A percentile compares a stretch with the other conserved stretches of the same genome.
Evolutionary conservation across 2,329 filamentous ascomycete species (phyloP).

Genomic region (Neonectria faginata): DNA sequence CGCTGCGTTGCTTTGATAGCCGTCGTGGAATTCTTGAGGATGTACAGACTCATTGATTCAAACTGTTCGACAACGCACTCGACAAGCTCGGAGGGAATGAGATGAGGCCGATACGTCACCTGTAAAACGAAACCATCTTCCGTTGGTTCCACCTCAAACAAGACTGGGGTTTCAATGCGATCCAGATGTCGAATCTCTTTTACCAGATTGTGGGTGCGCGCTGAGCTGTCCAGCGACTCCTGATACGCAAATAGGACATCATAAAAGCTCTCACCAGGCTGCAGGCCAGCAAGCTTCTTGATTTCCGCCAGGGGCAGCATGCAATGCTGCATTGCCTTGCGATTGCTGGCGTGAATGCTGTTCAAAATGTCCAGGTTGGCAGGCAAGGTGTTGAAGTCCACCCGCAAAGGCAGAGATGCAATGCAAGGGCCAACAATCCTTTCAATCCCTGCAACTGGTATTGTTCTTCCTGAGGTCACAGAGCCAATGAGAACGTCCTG

Average conservation of each 20-base stretch:
- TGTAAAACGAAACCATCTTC: constrained; percentile 56
- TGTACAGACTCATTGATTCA: constrained; percentile 57
- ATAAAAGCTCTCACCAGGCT: constrained; percentile 71
- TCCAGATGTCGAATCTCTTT: constrained; percentile 72
- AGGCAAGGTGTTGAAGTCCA: constrained; percentile 64
- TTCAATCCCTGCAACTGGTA: constrained; percentile 78
- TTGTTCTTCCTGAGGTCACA: constrained; percentile 83
- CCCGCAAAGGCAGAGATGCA: constrained; percentile 77
- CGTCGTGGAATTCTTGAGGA: constrained; percentile 44
- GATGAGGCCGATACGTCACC: constrained; percentile 60
- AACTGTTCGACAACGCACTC: constrained; percentile 71
- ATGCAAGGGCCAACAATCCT: constrained; percentile 84
- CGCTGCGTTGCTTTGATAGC: constrained; percentile 28
- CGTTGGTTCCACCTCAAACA: constrained; percentile 80
- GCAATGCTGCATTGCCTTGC: constrained; percentile 72
- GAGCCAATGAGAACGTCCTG: constrained; percentile 79
- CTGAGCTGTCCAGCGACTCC: constrained; percentile 68
- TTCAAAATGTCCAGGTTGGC: constrained; percentile 71
- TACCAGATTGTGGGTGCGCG: constrained; percentile 53
- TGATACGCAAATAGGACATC: constrained; percentile 89
- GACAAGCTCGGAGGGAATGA: constrained; percentile 67
- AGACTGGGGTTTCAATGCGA: constrained; percentile 78
- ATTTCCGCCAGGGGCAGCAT: constrained; percentile 76
- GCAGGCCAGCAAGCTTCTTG: constrained; percentile 67
- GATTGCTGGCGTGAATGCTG: constrained; percentile 73